Evolutionary conservation across 2,329 filamentous ascomycete species (phyloP), one percentile per base, ranked within the genome.

Genomic region (Exophiala phaeomuriformis): DNA sequence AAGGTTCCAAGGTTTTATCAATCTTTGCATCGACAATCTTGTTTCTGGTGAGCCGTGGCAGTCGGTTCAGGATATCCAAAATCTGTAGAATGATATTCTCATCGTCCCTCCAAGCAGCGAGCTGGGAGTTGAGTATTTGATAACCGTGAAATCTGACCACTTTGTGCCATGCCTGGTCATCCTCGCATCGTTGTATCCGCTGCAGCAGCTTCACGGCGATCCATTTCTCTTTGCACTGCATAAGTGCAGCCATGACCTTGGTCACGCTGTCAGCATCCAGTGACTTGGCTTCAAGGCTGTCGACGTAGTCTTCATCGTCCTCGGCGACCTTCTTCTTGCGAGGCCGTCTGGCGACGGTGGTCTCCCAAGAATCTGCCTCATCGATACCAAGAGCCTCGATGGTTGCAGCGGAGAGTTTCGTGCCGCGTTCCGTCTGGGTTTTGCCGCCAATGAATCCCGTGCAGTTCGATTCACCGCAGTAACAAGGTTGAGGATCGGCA

Each of bases 191-290:
- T 70, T 95, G 88, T 58, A 98, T 90, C 49, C 93, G 90, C 62
- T 84, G 81, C 55, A 98, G 80, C 52, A 98, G 76, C 72, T 97
- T 97, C 71, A 96, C 90, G 2, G 88, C 90, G 69, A 98, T 96
- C 93, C 93, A 98, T 71, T 96, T 96, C 77, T 98, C 93, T 71
- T 95, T 95, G 77, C 89, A 95, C 69, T 96, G 91, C 83, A 95
- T 90, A 55, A 98, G 81, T 49, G 90, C 86, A 28, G 91, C 90
- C 89, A 96, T 95, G 69, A 96, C 89, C 72, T 94, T 95, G 64
- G 86, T 88, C 57, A 94, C 89, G 58, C 86, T 88, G 55, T 85
- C 82, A 64, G 93, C 88, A 61, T 89, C 84, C 55, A 96, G 79
- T 45, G 80, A 83, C 65, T 84, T 87, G 48, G 87, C 84, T 68